These are phyloP conservation scores for Colletotrichum sp. DNA, from an alignment of 2,329 filamentous ascomycete species.

Conservation along the genomic window DNA sequence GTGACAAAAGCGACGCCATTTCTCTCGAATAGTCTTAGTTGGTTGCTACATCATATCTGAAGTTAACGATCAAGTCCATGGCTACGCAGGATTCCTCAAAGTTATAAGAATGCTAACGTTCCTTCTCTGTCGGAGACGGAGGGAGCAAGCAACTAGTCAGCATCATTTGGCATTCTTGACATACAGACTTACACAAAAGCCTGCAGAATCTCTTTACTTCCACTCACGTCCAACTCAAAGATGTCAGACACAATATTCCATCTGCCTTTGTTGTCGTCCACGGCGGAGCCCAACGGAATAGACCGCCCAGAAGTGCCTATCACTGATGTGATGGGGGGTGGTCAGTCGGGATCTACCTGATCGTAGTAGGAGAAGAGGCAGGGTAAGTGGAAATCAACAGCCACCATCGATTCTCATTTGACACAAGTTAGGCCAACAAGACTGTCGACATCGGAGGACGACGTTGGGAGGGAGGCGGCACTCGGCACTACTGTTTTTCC, in stretches of 20 bases:
- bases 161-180: neutral
- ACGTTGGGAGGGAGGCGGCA: neutral
- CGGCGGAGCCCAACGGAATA: neutral
- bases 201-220: neutral
- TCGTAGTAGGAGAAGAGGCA: neutral
- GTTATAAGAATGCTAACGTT: neutral
- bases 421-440: neutral
- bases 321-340: neutral
- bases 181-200: neutral
- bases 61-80: neutral
- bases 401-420: neutral
- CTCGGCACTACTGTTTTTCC: neutral
- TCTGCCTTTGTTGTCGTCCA: neutral
- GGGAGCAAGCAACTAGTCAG: neutral
- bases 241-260: neutral
- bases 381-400: neutral
- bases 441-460: neutral
- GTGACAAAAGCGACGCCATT: neutral
- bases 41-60: neutral
- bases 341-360: neutral
- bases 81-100: neutral
- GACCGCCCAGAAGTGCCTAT: neutral
- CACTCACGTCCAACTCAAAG: neutral
- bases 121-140: neutral
- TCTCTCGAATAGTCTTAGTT: neutral